A percentile compares a stretch with the other conserved stretches of the same genome.
These are phyloP conservation scores for Xylariaceae sp. DNA, from an alignment of 2,329 filamentous ascomycete species.

Conservation along the genomic window DNA sequence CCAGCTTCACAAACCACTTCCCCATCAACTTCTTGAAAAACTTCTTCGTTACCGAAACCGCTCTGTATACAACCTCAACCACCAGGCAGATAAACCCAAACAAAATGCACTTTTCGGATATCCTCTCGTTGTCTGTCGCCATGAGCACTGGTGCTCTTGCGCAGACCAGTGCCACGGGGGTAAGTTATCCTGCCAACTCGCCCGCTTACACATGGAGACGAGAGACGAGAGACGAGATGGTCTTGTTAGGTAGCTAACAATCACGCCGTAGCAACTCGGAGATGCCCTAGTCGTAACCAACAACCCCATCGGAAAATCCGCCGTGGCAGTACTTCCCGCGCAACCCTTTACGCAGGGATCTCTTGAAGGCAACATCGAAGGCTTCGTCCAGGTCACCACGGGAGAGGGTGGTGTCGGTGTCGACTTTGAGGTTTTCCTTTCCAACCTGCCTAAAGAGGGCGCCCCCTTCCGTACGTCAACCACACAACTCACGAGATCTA, in stretches of 20 bases:
- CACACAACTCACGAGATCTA: conserved; percentile 14
- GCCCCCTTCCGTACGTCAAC: conserved; percentile 53
- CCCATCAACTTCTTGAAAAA: too few relatives aligned
- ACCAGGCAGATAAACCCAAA: neutral
- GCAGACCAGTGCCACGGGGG: conserved; percentile 25
- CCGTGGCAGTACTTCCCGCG: conserved; percentile 51
- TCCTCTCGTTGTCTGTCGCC: conserved; percentile 23
- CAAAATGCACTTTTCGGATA: conserved; percentile 27
- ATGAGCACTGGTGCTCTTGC: conserved; percentile 25
- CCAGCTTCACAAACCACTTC: too few relatives aligned
- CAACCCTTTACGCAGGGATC: conserved; percentile 42
- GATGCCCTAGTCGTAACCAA: conserved; percentile 47
- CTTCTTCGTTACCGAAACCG: too few relatives aligned
- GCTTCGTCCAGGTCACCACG: conserved; percentile 44
- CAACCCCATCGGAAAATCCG: conserved; percentile 52
- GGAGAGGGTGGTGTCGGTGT: conserved; percentile 49
- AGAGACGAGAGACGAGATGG: neutral
- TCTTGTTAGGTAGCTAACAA: conserved; percentile 15
- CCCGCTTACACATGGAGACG: neutral
- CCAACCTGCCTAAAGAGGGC: conserved; percentile 51
- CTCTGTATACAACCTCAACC: too few relatives aligned
- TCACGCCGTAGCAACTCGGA: conserved; percentile 32
- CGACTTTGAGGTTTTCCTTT: conserved; percentile 49
- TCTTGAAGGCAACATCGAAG: conserved; percentile 49
- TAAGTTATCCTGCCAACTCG: conserved; percentile 16